A percentile compares a stretch with the other conserved stretches of the same genome.
Conservation (phyloP, 768 basidiomycete genomes). For the Sporobolomyces pararoseus region DNA sequence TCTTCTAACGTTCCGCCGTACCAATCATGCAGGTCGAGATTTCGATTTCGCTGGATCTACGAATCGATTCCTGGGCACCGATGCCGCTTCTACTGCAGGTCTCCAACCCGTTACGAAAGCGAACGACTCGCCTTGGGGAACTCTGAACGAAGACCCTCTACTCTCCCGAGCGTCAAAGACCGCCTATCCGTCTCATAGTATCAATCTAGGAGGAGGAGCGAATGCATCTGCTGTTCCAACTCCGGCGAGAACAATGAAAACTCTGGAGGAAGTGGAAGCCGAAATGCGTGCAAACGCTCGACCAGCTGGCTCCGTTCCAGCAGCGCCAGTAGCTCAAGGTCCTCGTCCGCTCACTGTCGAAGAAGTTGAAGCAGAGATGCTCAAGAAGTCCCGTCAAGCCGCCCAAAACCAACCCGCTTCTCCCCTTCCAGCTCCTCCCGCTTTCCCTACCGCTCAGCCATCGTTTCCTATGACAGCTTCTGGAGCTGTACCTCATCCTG, state of each 20-base stretch:
- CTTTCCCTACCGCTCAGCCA: constrained; percentile 55
- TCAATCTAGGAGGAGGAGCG: neutral
- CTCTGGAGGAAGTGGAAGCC: constrained; percentile 49
- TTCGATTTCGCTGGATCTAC: constrained; percentile 70
- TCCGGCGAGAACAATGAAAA: constrained; percentile 27
- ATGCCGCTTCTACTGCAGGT: neutral
- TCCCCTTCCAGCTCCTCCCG: constrained; percentile 60
- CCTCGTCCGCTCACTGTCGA: constrained; percentile 44
- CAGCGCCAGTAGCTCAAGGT: neutral
- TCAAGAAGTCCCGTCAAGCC: constrained; percentile 15
- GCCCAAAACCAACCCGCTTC: constrained; percentile 58
- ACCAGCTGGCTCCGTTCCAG: neutral
- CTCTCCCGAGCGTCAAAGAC: constrained; percentile 4
- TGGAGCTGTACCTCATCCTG: neutral
- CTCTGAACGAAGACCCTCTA: constrained; percentile 40
- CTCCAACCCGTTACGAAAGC: neutral
- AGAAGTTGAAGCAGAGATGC: constrained; percentile 47
- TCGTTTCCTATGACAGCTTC: neutral
- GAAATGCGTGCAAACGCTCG: constrained; percentile 41
- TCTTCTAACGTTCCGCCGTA: no score
- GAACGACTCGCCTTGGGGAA: constrained; percentile 29
- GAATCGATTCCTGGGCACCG: constrained; percentile 36
- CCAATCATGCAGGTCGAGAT: constrained; percentile 65
- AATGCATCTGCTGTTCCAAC: neutral
- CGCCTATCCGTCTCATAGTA: neutral